Evolutionary conservation across 306 rosid genomes (phyloP).

Genomic region (Begonia masoniana): DNA sequence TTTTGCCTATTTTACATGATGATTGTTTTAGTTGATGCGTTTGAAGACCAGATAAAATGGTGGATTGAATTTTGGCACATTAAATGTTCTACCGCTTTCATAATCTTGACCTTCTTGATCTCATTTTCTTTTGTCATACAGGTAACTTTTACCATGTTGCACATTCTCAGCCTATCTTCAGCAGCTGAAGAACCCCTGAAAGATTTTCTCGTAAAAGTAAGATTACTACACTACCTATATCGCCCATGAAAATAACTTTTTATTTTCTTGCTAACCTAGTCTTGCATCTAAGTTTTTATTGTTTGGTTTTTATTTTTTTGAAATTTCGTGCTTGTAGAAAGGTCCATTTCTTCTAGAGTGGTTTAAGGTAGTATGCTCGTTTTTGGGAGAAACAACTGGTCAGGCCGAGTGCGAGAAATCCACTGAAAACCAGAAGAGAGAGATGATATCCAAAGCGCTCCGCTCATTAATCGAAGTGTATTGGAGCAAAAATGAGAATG

Average conservation of each 20-base stretch:
- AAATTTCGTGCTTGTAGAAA: conserved; percentile 30
- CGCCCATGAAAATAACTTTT: no score
- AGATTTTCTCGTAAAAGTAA: conserved; percentile 72
- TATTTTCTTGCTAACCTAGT: no score
- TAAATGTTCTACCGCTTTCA: no score
- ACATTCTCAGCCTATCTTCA: conserved; percentile 56
- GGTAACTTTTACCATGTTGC: conserved; percentile 82
- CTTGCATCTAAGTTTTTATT: not conserved
- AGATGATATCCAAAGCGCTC: conserved; percentile 51
- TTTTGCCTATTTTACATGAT: not conserved
- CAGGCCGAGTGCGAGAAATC: conserved; percentile 29
- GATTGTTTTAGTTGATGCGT: no score
- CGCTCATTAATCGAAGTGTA: conserved; percentile 50
- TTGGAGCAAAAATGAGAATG: conserved; percentile 28
- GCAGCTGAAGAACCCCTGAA: conserved; percentile 41
- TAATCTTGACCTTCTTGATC: no score
- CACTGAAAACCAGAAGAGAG: conserved; percentile 40
- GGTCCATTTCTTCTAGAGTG: conserved; percentile 66
- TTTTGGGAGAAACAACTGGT: conserved; percentile 22
- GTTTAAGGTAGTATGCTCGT: conserved; percentile 45
- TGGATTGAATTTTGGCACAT: no score
- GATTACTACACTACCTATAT: not conserved
- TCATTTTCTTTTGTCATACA: conserved; percentile 17
- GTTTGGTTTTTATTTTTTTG: not conserved
- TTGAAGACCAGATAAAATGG: no score